These are phyloP conservation scores for Ogataea pini DNA, from an alignment of 805 yeast species.

Conservation along the genomic window DNA sequence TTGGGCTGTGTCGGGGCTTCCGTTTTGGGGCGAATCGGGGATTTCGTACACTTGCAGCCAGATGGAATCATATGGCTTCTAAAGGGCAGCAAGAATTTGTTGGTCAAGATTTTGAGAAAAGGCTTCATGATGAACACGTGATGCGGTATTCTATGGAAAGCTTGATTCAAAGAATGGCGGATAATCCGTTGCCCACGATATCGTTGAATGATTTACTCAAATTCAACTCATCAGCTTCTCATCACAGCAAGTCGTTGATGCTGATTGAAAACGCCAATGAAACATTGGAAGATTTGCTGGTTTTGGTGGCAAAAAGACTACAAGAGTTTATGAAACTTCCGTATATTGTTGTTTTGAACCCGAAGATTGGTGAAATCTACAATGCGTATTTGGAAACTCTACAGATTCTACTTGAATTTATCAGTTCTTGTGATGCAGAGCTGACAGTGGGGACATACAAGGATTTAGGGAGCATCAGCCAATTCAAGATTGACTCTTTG, in stretches of 20 bases:
- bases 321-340: constrained; percentile 74
- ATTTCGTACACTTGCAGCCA: not conserved
- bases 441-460: constrained; percentile 21
- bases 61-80: not conserved
- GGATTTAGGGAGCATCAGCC: constrained; percentile 25
- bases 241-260: constrained; percentile 34
- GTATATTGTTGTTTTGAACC: constrained; percentile 82
- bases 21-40: not conserved
- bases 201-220: constrained; percentile 51
- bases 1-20: not conserved
- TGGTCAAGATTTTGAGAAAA: constrained; percentile 7
- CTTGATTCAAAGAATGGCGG: constrained; percentile 57
- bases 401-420: constrained; percentile 46
- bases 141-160: constrained; percentile 43
- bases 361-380: constrained; percentile 79
- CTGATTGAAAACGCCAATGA: constrained; percentile 49
- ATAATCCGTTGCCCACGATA: constrained; percentile 52
- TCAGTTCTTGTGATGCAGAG: constrained; percentile 20
- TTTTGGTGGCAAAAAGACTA: constrained; percentile 69
- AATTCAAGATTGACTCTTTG: constrained; percentile 42
- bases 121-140: constrained; percentile 18
- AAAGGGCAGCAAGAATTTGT: not conserved
- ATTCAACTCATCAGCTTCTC: constrained; percentile 38
- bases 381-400: constrained; percentile 71
- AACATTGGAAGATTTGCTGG: constrained; percentile 56